Evolutionary conservation across 441 rosid species (phyloP), one percentile per base, ranked within the genome.

Genomic region (Biscutella laevigata): DNA sequence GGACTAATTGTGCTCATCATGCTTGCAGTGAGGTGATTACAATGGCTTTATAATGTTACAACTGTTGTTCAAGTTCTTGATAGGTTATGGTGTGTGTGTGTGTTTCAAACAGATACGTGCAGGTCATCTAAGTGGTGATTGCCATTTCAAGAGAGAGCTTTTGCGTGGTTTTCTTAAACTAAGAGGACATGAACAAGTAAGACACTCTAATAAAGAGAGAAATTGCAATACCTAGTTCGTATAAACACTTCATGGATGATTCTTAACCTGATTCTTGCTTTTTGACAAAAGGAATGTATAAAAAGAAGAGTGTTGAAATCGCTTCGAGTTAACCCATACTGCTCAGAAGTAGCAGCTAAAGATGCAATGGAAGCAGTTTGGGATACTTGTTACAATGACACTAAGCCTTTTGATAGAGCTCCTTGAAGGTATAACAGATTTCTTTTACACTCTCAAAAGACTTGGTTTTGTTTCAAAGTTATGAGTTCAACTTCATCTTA

Each of bases 361-460:
- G 94, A 86, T 40, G 94, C 96, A 2, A 80, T 92, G 84, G 91
- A 92, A 64, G 98, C 92, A 1, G 84, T 84, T 12, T 92, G 95
- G 98, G 95, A 86, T 68, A 70, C 77, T 54, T 92, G 96, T 73
- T 92, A 88, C 73, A 88, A 88, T 47, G 98, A 92, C 53, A 86
- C 98, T 38, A 53, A 78, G 54, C 98, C 96, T 44, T 92, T 92
- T 54, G 95, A 92, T 48, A 82, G 95, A 74, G 95, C 92, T 75
- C 98, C 96, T 29, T 92, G 72, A 82, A 62, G 54, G 62, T n/a
- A n/a, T 67, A 14, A 17, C 11, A 38, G 1, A 1, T 36, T 41
- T 27, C 10, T n/a, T 38, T 2, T 21, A 19, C 6, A 12, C 26
- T 41, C 32, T 52, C 26, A 4, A 40, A 25, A 53, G 20, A 29